phyloP scores from a whole-genome alignment of 2,329 filamentous ascomycete species.

The Paecilomyces variotii region DNA sequence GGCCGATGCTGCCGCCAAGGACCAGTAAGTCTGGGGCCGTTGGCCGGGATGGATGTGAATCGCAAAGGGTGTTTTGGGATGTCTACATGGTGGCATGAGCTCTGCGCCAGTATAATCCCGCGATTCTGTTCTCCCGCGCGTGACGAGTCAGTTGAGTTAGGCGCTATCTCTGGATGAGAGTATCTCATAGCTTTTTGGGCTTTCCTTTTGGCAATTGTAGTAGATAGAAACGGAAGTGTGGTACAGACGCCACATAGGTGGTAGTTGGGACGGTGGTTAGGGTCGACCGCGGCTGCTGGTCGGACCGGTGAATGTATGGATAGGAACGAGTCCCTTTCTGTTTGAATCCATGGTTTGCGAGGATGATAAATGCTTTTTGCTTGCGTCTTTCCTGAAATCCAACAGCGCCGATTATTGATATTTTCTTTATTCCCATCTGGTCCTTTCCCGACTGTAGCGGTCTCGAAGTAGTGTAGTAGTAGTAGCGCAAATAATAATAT shows the following conservation, averaged over 20 bases:
- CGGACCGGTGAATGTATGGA: background rate
- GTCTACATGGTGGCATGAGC: background rate
- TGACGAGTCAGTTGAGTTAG: slow-evolving; percentile 2
- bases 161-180: background rate
- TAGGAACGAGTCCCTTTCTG: background rate
- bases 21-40: slow-evolving; percentile 53
- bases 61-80: slow-evolving; percentile 1
- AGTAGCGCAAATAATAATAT: background rate
- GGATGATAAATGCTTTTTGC: background rate
- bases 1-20: slow-evolving; percentile 60
- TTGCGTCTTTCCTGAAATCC: background rate
- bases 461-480: background rate
- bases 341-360: background rate
- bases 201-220: background rate
- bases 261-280: background rate
- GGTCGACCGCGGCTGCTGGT: background rate
- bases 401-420: background rate
- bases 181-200: background rate
- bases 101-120: background rate
- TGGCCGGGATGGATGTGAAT: slow-evolving; percentile 13
- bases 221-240: background rate
- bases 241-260: background rate
- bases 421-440: background rate
- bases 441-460: background rate
- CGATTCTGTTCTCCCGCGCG: slow-evolving; percentile 2